Base-by-base conservation (phyloP, 495 filamentous ascomycete species). In the Stereocaulon alpinum region DNA sequence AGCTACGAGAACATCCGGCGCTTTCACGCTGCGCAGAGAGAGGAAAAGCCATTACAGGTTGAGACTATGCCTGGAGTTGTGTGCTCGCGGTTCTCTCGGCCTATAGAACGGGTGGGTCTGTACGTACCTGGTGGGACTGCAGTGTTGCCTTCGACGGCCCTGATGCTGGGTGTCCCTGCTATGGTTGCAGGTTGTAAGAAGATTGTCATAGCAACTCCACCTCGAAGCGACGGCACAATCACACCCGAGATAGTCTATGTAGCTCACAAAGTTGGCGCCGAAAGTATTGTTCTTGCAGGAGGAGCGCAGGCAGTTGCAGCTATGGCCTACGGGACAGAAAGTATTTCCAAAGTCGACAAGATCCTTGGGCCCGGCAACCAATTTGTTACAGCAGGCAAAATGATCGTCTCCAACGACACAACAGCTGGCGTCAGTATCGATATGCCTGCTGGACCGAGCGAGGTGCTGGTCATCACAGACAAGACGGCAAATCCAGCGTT, bases 311-410 rank as follows among this genome's bases (percentile, higher is more conserved):
- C 93, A n/a, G 85, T 98, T 50, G 81, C 83, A 3, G 83, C 82
- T 29, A 84, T 87, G 80, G 83, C 83, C 4, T 73, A 86, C 57
- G 84, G 84, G n/a, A 86, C 84, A 0, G 74, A 84, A 62, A 82
- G 77, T 67, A 82, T 97, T 59, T 88, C 74, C 68, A 98, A 98
- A 75, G 94, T 97, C 18, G 93, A 98, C 78, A 98, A 98, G 83
- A 96, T 98, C 66, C 82, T 98, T 5, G 93, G 93, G 1, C 93
- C 93, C 2, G 93, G 93, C 42, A 98, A 98, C 73, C 93, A 98
- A 72, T 98, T 97, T 67, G 94, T 98, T 30, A 98, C 93, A 0
- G 93, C 94, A 0, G 93, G 88, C 52, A 98, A 98, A 82, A 98
- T 98, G 93, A 73, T 87, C 59, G 93, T 98, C 9, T 84, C 85